A percentile compares a stretch with the other conserved stretches of the same genome.
Conservation (phyloP, 1,284 basidiomycete genomes). For the Pterula multifida region DNA sequence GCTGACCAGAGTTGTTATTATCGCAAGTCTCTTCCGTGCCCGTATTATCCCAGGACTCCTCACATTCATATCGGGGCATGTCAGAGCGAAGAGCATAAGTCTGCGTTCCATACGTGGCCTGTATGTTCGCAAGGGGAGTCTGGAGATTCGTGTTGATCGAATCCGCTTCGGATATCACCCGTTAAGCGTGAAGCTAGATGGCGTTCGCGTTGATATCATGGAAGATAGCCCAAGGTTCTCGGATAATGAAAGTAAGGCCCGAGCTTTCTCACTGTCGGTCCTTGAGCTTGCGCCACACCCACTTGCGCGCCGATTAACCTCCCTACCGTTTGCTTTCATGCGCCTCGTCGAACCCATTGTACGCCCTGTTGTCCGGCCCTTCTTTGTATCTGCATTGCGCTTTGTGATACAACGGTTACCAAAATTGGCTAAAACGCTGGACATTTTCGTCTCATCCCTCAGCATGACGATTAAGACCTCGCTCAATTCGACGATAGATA, state of each 20-base stretch:
- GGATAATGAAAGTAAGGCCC: background rate
- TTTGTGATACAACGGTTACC: conserved; percentile 52
- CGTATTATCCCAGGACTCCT: conserved; percentile 56
- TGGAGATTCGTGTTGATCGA: conserved; percentile 50
- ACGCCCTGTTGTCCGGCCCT: conserved; percentile 46
- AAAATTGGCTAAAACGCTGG: conserved; percentile 47
- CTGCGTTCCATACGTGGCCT: conserved; percentile 64
- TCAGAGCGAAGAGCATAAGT: conserved; percentile 60
- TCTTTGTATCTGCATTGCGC: conserved; percentile 41
- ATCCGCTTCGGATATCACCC: conserved; percentile 46
- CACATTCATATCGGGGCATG: conserved; percentile 40
- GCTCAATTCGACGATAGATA: background rate
- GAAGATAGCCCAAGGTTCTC: background rate
- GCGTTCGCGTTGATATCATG: conserved; percentile 42
- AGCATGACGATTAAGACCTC: conserved; percentile 22
- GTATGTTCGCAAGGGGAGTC: conserved; percentile 43
- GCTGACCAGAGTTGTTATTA: conserved; percentile 33
- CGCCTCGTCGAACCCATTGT: conserved; percentile 41
- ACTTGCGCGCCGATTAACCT: conserved; percentile 37
- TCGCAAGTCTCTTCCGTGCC: conserved; percentile 47
- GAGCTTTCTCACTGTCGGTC: conserved; percentile 25
- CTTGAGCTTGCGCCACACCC: conserved; percentile 44
- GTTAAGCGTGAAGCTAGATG: conserved; percentile 48
- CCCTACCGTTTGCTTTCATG: conserved; percentile 28
- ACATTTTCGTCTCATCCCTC: conserved; percentile 50